Percentiles rank a stretch among this genome's conserved stretches.
Conservation (phyloP, 106 monocot genomes). For the Apostasia shenzhenica region DNA sequence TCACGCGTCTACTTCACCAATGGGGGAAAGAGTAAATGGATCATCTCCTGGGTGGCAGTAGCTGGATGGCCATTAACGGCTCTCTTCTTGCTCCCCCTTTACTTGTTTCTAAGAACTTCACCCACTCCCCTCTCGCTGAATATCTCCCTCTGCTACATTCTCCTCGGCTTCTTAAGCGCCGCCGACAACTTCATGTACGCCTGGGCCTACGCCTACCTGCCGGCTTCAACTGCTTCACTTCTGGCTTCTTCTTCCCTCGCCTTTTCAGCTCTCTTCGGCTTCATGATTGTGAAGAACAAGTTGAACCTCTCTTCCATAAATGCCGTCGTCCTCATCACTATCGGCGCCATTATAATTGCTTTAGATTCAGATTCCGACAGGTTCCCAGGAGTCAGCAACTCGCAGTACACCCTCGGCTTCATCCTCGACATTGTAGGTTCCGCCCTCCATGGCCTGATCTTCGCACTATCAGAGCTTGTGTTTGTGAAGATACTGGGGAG, state of each 20-base stretch:
- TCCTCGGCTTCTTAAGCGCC: conserved; percentile 76
- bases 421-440: conserved; percentile 77
- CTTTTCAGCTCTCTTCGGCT: conserved; percentile 81
- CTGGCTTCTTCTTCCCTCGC: conserved; percentile 66
- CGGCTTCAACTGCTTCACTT: conserved; percentile 86
- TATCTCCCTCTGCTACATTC: conserved; percentile 56
- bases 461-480: conserved; percentile 83
- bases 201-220: conserved; percentile 90
- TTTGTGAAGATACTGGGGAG: conserved; percentile 62
- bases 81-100: conserved; percentile 48
- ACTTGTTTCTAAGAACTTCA: conserved; percentile 27
- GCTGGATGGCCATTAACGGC: conserved; percentile 86
- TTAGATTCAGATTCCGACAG: conserved; percentile 74
- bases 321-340: conserved; percentile 71
- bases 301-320: conserved; percentile 62
- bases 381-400: conserved; percentile 43
- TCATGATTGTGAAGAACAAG: conserved; percentile 68
- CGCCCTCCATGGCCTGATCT: conserved; percentile 93
- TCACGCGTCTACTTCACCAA: conserved; percentile 74
- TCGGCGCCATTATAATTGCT: conserved; percentile 60
- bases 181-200: conserved; percentile 86
- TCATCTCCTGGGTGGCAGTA: conserved; percentile 86
- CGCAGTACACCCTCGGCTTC: conserved; percentile 65
- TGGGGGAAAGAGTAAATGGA: conserved; percentile 94
- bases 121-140: conserved; percentile 60